These are phyloP conservation scores for Phytophthora macrochlamydospora DNA, from an alignment of 352 stramenopile species.

Conservation along the genomic window DNA sequence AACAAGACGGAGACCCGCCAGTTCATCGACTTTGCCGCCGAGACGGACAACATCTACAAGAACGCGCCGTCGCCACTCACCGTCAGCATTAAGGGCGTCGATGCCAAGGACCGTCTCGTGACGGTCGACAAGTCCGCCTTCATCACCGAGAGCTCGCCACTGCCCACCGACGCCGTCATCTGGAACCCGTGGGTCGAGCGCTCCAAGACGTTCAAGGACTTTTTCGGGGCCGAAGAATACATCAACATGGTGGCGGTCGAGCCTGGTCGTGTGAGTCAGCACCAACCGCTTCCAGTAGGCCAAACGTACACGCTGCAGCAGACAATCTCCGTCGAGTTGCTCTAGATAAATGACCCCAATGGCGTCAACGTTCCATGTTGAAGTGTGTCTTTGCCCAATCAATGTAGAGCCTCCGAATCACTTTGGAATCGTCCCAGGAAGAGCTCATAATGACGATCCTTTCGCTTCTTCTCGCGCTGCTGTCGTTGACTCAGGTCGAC, in stretches of 20 bases:
- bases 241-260: constrained; percentile 95
- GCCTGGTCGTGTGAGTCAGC: constrained; percentile 79
- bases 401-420: neutral
- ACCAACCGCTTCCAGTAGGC: constrained; percentile 44
- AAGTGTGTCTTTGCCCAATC: constrained; percentile 15
- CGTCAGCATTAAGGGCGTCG: constrained; percentile 50
- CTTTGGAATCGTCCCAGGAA: neutral
- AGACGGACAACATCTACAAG: constrained; percentile 91
- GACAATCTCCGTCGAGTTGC: constrained; percentile 13
- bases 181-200: constrained; percentile 95
- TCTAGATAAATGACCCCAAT: neutral
- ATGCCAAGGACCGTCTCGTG: constrained; percentile 49
- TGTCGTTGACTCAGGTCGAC: neutral
- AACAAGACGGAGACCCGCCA: constrained; percentile 61
- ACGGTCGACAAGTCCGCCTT: constrained; percentile 69
- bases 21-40: constrained; percentile 57
- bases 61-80: constrained; percentile 62
- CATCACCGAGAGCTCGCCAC: constrained; percentile 29
- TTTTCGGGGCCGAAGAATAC: constrained; percentile 92
- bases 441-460: too few species aligned
- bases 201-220: constrained; percentile 91
- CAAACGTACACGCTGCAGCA: constrained; percentile 50
- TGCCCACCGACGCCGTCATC: constrained; percentile 80
- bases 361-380: neutral
- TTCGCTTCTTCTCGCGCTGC: constrained; percentile 1